Conservation (phyloP, 345 rosid genomes). For the Syzygium jambos region DNA sequence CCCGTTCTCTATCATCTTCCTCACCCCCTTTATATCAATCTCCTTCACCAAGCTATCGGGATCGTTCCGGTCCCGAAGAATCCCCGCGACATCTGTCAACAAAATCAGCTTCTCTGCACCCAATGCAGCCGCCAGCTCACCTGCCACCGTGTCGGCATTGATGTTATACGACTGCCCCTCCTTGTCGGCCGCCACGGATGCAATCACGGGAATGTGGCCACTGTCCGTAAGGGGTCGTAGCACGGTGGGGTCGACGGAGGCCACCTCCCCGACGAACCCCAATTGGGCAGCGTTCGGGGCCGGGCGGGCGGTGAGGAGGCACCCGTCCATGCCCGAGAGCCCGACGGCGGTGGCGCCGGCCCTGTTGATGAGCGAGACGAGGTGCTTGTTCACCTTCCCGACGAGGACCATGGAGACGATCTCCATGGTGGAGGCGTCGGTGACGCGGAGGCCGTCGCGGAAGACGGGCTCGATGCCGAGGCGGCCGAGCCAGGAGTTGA, state of each 20-base stretch:
- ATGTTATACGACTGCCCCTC: conserved; percentile 75
- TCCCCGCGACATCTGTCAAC: conserved; percentile 85
- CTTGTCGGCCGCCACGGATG: conserved; percentile 82
- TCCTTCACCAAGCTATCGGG: conserved; percentile 73
- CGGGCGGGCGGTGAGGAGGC: conserved; percentile 74
- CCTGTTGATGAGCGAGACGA: conserved; percentile 66
- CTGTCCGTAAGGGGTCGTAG: conserved; percentile 43
- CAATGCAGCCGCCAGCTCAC: conserved; percentile 86
- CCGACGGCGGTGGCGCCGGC: conserved; percentile 92
- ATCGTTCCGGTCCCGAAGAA: conserved; percentile 50
- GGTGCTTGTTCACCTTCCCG: conserved; percentile 77
- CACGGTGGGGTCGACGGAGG: conserved; percentile 50
- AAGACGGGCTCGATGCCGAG: conserved; percentile 64
- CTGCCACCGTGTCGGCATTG: conserved; percentile 92
- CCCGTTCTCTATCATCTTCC: conserved; percentile 66
- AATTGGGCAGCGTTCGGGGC: conserved; percentile 54
- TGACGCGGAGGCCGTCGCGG: conserved; percentile 76
- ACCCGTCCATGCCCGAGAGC: conserved; percentile 82
- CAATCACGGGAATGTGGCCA: conserved; percentile 82
- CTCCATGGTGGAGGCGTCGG: conserved; percentile 90
- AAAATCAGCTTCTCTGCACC: conserved; percentile 89
- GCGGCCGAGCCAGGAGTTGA: conserved; percentile 59
- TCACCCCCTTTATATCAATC: conserved; percentile 76
- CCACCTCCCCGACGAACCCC: conserved; percentile 88
- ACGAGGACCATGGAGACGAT: conserved; percentile 92